Base-by-base conservation (phyloP, 2,329 filamentous ascomycete genomes). In the Acrocalymma vagum region DNA sequence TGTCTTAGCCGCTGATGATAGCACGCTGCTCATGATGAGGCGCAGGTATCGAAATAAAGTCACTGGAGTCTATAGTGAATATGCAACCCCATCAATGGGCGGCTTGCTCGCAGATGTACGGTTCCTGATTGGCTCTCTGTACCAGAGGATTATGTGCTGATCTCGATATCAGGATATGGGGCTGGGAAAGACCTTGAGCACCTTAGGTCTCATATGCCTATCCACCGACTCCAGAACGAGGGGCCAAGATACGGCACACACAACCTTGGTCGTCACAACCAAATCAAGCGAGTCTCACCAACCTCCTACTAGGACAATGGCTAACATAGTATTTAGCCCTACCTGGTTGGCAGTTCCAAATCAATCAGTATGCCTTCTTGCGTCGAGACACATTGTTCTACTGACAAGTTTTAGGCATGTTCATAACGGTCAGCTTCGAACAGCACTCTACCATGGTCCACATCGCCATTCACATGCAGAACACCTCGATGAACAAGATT, bases 301-400 rank as follows among this genome's bases (percentile, higher is more conserved):
- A 23, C 15, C 9, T 14, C 15, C 24, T 13, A 39, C 11, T n/a
- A n/a, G n/a, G n/a, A n/a, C n/a, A n/a, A n/a, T n/a, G n/a, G n/a
- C n/a, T n/a, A n/a, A n/a, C n/a, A n/a, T n/a, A 25, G 13, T 28
- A 17, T 7, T 2, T 9, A 44, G 41, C 41, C 8, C 24, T 44
- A 27, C 41, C 41, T 3, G 35, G 26, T 18, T 44, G 41, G 41
- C 26, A 34, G 14, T 14, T 14, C n/a, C 41, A 44, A 28, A 39
- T 44, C 11, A 26, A 39, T 13, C 23, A 29, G 41, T 44, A 22
- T 16, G 23, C 3, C 1, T 3, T 27, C 27, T 34, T n/a, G n/a
- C n/a, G n/a, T n/a, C n/a, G n/a, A n/a, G n/a, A n/a, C n/a, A n/a
- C n/a, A n/a, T n/a, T n/a, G n/a, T n/a, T n/a, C n/a, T n/a, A n/a